Conservation (phyloP, 1,139 yeast species). For the Geotrichum fermentans region DNA sequence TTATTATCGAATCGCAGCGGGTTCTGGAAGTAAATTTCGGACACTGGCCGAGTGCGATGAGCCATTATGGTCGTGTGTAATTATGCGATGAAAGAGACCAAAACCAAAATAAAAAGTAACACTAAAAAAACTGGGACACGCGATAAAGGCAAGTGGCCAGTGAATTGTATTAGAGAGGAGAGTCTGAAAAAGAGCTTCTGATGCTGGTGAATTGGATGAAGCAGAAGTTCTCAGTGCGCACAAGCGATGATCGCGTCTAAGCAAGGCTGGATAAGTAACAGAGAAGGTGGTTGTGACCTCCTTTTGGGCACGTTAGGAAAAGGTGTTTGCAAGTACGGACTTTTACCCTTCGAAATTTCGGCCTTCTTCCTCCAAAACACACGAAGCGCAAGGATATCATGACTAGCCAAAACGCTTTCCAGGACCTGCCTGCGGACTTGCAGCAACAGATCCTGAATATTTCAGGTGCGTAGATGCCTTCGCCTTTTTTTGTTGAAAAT, state of each 20-base stretch:
- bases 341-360: background rate
- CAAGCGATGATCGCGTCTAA: too few relatives aligned
- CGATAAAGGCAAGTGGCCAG: background rate
- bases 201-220: too few relatives aligned
- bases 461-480: background rate
- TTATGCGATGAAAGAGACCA: background rate
- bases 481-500: background rate
- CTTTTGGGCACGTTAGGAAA: background rate
- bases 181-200: background rate
- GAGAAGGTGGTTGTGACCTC: background rate
- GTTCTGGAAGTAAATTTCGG: constrained; percentile 25
- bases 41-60: constrained; percentile 28
- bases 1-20: constrained; percentile 7
- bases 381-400: too few relatives aligned
- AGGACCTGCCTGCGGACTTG: constrained; percentile 6
- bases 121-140: background rate
- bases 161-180: background rate
- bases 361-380: background rate
- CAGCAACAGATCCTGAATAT: background rate
- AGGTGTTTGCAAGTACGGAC: too few relatives aligned
- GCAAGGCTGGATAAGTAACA: too few relatives aligned
- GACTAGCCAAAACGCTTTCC: background rate
- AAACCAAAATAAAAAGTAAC: background rate
- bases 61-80: constrained; percentile 18
- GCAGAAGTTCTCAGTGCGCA: too few relatives aligned